Base-by-base conservation (phyloP, 2,329 filamentous ascomycete genomes). In the Diaporthe citrichinensis region DNA sequence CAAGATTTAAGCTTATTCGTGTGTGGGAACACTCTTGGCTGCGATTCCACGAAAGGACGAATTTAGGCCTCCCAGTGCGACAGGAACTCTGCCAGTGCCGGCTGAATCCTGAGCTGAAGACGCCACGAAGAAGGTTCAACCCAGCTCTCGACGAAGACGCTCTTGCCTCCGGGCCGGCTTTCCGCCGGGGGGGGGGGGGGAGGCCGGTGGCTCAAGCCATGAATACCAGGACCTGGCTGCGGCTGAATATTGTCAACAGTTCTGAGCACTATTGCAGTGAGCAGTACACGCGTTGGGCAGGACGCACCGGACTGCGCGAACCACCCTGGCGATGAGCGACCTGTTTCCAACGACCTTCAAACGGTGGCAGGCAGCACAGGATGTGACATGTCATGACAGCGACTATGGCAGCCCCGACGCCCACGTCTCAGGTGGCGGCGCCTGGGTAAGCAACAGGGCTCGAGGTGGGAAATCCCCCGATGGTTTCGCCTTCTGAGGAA, bases 1-100 rank as follows among this genome's bases (percentile, higher is more conserved):
- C 34, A 69, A 69, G 49, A 55, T 69, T 69, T 69, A 69, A 69
- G 65, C 65, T 69, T 69, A 69, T 69, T 69, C 14, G 65, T 68
- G 46, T 31, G 65, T 20, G 65, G 34, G 46, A 25, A 28, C 49
- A 41, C 23, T 36, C 62, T 67, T 67, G 62, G 44, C 65, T 36
- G 65, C n/a, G 3, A 53, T 20, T 25, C 31, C 46, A 53, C 31
- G 46, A 9, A 9, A 31, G 46, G 44, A 28, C 31, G 31, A 34
- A 25, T 55, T 69, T 55, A 55, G 46, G 15, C 65, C 49, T 55
- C n/a, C n/a, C 46, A 15, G 28, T 39, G 15, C 46, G 46, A 39
- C 65, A 14, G 23, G 17, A 2, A 39, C 10, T 17, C 62, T 53
- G 23, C 7, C 46, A 53, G 23, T 34, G 31, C 65, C 65, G 65